A percentile compares a stretch with the other conserved stretches of the same genome.
phyloP scores from a whole-genome alignment of 768 basidiomycete genomes.

The Hemileccinum rubropunctum region DNA sequence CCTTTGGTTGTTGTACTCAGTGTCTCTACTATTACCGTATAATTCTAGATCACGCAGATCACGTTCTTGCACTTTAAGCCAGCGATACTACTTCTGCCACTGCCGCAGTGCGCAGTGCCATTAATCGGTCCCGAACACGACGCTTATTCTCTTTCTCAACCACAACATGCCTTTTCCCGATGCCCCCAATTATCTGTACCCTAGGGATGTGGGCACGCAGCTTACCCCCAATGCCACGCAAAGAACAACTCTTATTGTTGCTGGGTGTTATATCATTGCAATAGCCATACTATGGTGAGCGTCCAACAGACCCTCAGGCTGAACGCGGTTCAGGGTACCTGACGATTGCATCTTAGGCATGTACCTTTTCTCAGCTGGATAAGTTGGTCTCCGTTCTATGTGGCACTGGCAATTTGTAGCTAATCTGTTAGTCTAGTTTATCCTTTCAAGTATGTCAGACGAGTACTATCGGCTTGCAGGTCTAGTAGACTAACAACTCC shows the following conservation, averaged over 20 bases:
- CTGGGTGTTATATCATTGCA: conserved; percentile 66
- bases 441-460: conserved; percentile 81
- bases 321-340: not conserved
- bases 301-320: not conserved
- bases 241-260: conserved; percentile 73
- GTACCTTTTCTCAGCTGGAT: conserved; percentile 69
- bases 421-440: conserved; percentile 53
- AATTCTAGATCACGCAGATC: conserved; percentile 12
- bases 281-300: conserved; percentile 82
- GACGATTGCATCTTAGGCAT: conserved; percentile 51
- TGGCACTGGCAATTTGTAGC: not conserved
- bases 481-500: conserved; percentile 15
- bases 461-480: not conserved
- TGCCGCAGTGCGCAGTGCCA: conserved; percentile 12
- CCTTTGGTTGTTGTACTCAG: conserved; percentile 15
- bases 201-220: conserved; percentile 26
- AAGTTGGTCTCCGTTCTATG: conserved; percentile 47
- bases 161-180: conserved; percentile 31
- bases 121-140: too few relatives aligned
- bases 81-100: too few relatives aligned
- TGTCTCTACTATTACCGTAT: conserved; percentile 17
- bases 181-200: conserved; percentile 16
- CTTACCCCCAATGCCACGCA: conserved; percentile 74
- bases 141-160: too few relatives aligned
- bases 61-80: too few relatives aligned